A percentile compares a stretch with the other conserved stretches of the same genome.
Evolutionary conservation across 2,329 filamentous ascomycete genomes (phyloP).

Genomic region (Pestalotiopsis sp.): DNA sequence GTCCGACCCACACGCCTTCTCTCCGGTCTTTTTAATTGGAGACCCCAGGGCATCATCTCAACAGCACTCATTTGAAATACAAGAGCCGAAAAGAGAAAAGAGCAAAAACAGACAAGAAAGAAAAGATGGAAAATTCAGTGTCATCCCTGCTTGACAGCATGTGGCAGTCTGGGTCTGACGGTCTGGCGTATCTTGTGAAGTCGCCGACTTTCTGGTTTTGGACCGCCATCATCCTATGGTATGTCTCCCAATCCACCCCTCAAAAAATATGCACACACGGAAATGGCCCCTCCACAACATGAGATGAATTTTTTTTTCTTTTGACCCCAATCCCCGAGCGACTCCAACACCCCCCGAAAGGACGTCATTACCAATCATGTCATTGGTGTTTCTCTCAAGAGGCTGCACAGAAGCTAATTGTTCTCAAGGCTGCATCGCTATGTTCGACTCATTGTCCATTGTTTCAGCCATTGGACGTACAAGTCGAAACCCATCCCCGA

Average conservation of each 20-base stretch:
- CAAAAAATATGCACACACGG: not conserved
- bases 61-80: not conserved
- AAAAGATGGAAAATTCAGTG: slow-evolving; percentile 3
- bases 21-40: not conserved
- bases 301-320: not conserved
- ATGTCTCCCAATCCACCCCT: not conserved
- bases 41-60: not conserved
- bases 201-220: slow-evolving; percentile 3
- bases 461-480: slow-evolving; percentile 84
- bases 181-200: slow-evolving; percentile 1
- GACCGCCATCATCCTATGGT: slow-evolving; percentile 1
- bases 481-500: slow-evolving; percentile 81
- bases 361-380: not conserved
- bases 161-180: not conserved
- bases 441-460: slow-evolving; percentile 81
- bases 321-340: not conserved
- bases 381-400: not conserved
- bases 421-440: slow-evolving; percentile 79
- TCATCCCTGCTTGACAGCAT: not conserved
- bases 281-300: not conserved
- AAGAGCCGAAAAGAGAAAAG: not conserved
- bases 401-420: slow-evolving; percentile 22
- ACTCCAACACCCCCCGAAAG: not conserved
- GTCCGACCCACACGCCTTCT: not conserved
- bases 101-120: not conserved